Conservation (phyloP, 441 rosid genomes). For the Biscutella auriculata region DNA sequence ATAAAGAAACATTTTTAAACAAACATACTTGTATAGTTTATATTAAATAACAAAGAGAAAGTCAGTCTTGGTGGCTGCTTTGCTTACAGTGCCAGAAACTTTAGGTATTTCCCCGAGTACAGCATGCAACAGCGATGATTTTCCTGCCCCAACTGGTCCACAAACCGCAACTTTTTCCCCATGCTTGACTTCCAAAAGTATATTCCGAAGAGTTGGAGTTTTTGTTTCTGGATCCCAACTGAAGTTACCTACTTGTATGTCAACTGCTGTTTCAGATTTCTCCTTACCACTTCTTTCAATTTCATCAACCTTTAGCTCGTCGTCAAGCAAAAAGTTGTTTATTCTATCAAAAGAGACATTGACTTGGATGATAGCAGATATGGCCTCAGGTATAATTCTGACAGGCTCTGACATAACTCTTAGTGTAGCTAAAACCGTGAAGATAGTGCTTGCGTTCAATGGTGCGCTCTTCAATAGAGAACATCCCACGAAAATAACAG, state of each 20-base stretch:
- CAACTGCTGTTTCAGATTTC: conserved; percentile 26
- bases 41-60: neutral
- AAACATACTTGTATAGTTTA: neutral
- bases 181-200: conserved; percentile 31
- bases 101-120: conserved; percentile 70
- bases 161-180: conserved; percentile 72
- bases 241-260: conserved; percentile 51
- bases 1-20: neutral
- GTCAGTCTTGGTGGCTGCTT: neutral
- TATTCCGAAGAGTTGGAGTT: conserved; percentile 31
- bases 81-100: conserved; percentile 65
- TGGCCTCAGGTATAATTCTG: conserved; percentile 68
- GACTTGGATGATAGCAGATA: conserved; percentile 64
- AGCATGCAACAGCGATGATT: conserved; percentile 67
- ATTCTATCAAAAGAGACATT: conserved; percentile 67
- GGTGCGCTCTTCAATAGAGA: conserved; percentile 50
- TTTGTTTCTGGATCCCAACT: conserved; percentile 55
- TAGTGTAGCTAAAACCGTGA: conserved; percentile 69
- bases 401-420: conserved; percentile 74
- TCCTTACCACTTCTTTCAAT: conserved; percentile 13
- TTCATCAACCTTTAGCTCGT: conserved; percentile 44
- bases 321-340: conserved; percentile 52
- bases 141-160: conserved; percentile 84
- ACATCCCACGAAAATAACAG: conserved; percentile 65
- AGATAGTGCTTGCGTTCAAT: conserved; percentile 69